Conservation (phyloP, 768 basidiomycete genomes). For the Phaeotremella skinneri region DNA sequence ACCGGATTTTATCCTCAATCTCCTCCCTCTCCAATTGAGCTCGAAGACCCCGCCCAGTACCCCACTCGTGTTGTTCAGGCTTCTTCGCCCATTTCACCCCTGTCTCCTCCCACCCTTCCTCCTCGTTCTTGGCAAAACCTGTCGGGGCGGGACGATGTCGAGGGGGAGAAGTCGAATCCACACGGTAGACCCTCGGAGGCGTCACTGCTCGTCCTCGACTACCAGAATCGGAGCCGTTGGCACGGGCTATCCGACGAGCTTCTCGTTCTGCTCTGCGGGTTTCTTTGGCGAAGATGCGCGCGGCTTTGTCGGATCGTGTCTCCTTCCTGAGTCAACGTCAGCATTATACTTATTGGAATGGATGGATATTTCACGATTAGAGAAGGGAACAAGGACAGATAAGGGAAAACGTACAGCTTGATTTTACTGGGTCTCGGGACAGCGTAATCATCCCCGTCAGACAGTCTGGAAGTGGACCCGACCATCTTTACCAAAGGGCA, state of each 20-base stretch:
- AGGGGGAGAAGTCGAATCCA: constrained; percentile 42
- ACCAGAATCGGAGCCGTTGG: too few relatives aligned
- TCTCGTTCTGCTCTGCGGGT: constrained; percentile 29
- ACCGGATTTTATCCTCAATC: constrained; percentile 23
- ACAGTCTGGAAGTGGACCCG: neutral
- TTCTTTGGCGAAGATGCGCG: constrained; percentile 35
- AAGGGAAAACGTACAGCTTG: constrained; percentile 4
- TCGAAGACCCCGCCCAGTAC: constrained; percentile 6
- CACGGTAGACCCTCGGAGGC: constrained; percentile 30
- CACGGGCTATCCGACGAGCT: constrained; percentile 33
- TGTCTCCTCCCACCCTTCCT: constrained; percentile 6
- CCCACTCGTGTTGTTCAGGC: constrained; percentile 52
- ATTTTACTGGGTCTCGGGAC: constrained; percentile 10
- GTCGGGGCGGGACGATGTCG: constrained; percentile 19
- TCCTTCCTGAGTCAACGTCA: constrained; percentile 38
- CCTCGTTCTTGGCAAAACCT: constrained; percentile 11
- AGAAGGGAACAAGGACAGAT: neutral
- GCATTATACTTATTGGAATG: neutral
- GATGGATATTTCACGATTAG: neutral
- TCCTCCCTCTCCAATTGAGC: constrained; percentile 20
- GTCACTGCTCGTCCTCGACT: constrained; percentile 41
- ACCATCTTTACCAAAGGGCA: neutral
- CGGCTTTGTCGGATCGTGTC: constrained; percentile 36
- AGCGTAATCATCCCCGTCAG: constrained; percentile 1
- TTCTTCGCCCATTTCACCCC: constrained; percentile 56